phyloP scores from a whole-genome alignment of 83 land plant species.

The Picea mariana region DNA sequence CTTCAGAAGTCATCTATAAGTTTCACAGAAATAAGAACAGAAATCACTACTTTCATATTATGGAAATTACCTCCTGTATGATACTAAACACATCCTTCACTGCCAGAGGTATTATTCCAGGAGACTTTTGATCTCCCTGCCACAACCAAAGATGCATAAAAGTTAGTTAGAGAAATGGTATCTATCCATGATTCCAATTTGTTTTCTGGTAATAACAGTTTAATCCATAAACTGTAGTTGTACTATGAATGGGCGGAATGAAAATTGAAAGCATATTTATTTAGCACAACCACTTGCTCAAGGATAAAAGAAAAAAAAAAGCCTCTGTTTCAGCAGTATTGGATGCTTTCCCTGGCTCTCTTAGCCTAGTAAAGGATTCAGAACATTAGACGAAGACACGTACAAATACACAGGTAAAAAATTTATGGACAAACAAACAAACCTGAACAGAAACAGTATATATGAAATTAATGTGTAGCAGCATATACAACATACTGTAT shows the following conservation, averaged over 20 bases:
- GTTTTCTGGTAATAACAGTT: not conserved
- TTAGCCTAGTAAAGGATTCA: not conserved
- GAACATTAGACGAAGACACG: not conserved
- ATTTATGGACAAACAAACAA: not conserved
- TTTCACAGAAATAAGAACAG: not conserved
- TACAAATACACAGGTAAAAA: not conserved
- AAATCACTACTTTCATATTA: not conserved
- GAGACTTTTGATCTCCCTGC: constrained; percentile 93
- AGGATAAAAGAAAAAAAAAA: not conserved
- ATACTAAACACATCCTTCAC: constrained; percentile 93
- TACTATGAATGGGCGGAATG: not conserved
- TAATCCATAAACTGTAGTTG: not conserved
- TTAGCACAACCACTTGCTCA: constrained; percentile 3
- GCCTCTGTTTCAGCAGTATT: not conserved
- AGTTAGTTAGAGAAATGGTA: not conserved
- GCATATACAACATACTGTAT: not conserved
- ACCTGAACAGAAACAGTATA: not conserved
- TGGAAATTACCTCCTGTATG: constrained; percentile 77
- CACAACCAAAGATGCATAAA: not conserved
- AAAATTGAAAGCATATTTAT: not conserved
- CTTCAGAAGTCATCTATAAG: not conserved
- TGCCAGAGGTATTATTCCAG: constrained; percentile 88
- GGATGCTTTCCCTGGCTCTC: not conserved
- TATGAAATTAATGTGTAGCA: not conserved
- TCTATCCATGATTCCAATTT: not conserved